A percentile compares a stretch with the other conserved stretches of the same genome.
Evolutionary conservation across 768 basidiomycete genomes (phyloP).

Genomic region (Mycena olivaceomarginata): DNA sequence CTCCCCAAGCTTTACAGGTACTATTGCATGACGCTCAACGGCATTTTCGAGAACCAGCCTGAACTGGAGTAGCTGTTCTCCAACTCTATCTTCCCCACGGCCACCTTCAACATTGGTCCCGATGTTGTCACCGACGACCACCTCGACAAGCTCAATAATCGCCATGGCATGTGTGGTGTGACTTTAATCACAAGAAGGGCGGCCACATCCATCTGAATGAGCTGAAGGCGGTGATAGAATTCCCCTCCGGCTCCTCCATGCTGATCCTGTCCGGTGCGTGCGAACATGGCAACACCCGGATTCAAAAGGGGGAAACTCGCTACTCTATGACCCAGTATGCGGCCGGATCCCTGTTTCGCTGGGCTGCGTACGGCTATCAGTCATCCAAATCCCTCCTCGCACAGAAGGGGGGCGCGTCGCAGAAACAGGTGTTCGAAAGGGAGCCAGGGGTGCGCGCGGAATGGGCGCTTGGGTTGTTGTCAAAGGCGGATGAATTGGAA

Average conservation of each 20-base stretch:
- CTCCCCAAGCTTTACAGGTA: not conserved
- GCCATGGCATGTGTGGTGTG: constrained; percentile 23
- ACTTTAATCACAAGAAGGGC: constrained; percentile 10
- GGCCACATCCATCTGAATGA: constrained; percentile 28
- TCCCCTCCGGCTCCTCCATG: constrained; percentile 16
- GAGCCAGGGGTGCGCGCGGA: not conserved
- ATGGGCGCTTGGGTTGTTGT: too few relatives aligned
- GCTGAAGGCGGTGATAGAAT: constrained; percentile 41
- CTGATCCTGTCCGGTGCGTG: not conserved
- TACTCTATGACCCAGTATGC: constrained; percentile 48
- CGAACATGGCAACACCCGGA: constrained; percentile 39
- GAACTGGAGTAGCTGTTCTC: not conserved
- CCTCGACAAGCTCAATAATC: not conserved
- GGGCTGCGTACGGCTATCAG: constrained; percentile 5
- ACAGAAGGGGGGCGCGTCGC: not conserved
- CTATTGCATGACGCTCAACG: not conserved
- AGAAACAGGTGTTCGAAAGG: not conserved
- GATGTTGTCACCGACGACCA: not conserved
- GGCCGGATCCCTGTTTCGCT: constrained; percentile 21
- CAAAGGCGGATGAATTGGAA: too few relatives aligned
- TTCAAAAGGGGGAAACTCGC: constrained; percentile 37
- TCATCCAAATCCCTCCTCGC: not conserved
- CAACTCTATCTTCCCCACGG: too few relatives aligned
- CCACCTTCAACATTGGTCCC: too few relatives aligned
- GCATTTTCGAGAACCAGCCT: not conserved